Evolutionary conservation across 2,329 filamentous ascomycete species (phyloP).

Genomic region (Aspergillus latus): DNA sequence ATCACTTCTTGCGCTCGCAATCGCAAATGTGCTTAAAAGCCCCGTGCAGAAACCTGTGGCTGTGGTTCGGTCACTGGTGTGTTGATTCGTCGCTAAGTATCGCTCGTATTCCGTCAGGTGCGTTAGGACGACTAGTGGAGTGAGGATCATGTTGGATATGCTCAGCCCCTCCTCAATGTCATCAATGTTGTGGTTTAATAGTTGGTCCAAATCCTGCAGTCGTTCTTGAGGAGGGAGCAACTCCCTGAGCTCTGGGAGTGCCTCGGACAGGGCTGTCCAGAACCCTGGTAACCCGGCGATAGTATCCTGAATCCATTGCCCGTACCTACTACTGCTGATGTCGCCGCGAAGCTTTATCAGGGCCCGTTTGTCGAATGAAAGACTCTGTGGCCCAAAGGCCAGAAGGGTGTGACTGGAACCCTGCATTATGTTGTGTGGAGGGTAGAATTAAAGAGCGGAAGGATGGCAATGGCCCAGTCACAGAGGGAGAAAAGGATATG

Average conservation of each 20-base stretch:
- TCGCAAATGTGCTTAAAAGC: slow-evolving; percentile 40
- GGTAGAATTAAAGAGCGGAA: not conserved
- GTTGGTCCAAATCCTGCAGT: not conserved
- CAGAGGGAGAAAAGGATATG: not conserved
- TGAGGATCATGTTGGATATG: slow-evolving; percentile 36
- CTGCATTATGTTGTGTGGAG: not conserved
- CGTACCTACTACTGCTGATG: not conserved
- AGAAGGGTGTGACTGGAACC: not conserved
- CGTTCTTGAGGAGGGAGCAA: not conserved
- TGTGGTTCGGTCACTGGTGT: slow-evolving; percentile 18
- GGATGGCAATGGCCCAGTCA: not conserved
- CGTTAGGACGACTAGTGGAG: slow-evolving; percentile 39
- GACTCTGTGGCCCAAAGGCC: slow-evolving; percentile 7
- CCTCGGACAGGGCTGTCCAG: not conserved
- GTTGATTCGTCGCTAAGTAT: not conserved
- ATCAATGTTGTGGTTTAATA: not conserved
- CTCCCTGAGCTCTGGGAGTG: not conserved
- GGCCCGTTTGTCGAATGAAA: not conserved
- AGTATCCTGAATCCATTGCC: not conserved
- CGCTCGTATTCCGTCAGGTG: slow-evolving; percentile 39
- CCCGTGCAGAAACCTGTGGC: slow-evolving; percentile 45
- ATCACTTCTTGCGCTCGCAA: slow-evolving; percentile 30
- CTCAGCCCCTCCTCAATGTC: not conserved
- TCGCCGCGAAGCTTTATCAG: not conserved
- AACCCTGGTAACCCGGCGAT: not conserved